phyloP scores from a whole-genome alignment of 108 stramenopile species.

The Pseudonitzschia multistriata region DNA sequence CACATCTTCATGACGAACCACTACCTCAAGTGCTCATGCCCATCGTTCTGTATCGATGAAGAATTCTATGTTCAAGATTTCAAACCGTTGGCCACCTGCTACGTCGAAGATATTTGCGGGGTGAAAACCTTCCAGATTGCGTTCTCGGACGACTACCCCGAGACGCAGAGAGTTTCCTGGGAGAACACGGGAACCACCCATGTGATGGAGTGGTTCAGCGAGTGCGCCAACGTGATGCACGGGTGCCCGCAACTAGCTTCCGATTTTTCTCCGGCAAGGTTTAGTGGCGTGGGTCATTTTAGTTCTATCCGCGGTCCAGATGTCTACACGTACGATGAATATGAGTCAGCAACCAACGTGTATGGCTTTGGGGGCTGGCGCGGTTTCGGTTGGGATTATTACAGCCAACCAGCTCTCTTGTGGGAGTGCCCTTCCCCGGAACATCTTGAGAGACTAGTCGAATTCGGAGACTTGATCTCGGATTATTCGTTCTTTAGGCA shows the following conservation, averaged over 20 bases:
- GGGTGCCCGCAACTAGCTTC: not conserved
- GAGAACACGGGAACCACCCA: not conserved
- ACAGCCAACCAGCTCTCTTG: not conserved
- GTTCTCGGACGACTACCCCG: not conserved
- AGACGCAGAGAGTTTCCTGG: not conserved
- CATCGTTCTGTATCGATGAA: not conserved
- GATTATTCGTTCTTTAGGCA: not conserved
- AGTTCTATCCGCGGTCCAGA: no score
- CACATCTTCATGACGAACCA: not conserved
- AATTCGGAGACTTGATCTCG: not conserved
- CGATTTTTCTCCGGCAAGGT: no score
- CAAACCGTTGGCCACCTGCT: not conserved
- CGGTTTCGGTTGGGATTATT: not conserved
- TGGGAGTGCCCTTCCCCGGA: not conserved
- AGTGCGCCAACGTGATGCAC: not conserved
- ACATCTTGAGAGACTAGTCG: no score
- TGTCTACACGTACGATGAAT: no score
- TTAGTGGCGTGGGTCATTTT: no score
- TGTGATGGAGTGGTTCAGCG: conserved; percentile 11
- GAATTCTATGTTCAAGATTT: not conserved
- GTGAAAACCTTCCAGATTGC: not conserved
- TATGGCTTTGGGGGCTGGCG: not conserved
- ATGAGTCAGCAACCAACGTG: no score
- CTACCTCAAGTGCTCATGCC: not conserved
- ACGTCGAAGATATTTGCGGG: not conserved